Evolutionary conservation across 2,329 filamentous ascomycete species (phyloP).

Genomic region (Trichophyton equinum): DNA sequence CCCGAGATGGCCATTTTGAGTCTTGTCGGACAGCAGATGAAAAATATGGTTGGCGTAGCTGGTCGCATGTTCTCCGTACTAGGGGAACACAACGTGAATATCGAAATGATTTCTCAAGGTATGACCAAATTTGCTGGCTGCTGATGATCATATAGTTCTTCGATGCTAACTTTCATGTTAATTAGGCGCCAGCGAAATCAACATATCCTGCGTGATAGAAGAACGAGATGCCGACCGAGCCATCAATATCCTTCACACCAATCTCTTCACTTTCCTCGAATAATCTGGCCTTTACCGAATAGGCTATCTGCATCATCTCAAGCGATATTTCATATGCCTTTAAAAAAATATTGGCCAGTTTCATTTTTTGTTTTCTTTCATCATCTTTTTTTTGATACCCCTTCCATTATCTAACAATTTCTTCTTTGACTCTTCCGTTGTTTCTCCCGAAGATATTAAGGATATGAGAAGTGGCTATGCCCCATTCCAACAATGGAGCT

Average conservation of each 20-base stretch:
- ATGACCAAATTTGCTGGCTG: slow-evolving; percentile 20
- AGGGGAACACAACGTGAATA: slow-evolving; percentile 86
- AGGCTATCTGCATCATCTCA: neutral
- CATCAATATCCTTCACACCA: slow-evolving; percentile 91
- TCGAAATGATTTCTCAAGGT: slow-evolving; percentile 99
- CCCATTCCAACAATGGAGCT: slow-evolving; percentile 14
- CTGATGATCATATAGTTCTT: neutral
- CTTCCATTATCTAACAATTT: slow-evolving; percentile 2
- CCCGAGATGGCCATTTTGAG: slow-evolving; percentile 91
- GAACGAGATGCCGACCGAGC: slow-evolving; percentile 81
- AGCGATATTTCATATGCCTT: neutral
- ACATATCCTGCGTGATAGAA: slow-evolving; percentile 95
- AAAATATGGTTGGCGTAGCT: slow-evolving; percentile 90
- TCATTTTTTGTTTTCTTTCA: neutral
- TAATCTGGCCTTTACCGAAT: slow-evolving; percentile 21
- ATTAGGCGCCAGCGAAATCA: slow-evolving; percentile 90
- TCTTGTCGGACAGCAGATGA: slow-evolving; percentile 88
- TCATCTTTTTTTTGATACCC: slow-evolving; percentile 5
- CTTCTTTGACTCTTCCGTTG: slow-evolving; percentile 5
- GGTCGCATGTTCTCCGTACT: slow-evolving; percentile 91
- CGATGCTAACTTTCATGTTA: slow-evolving; percentile 3
- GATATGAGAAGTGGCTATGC: slow-evolving; percentile 6
- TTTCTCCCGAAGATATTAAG: slow-evolving; percentile 5
- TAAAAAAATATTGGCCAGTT: neutral
- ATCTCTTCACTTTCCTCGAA: slow-evolving; percentile 90